Conservation (phyloP, 129 eudicot genomes). For the sunflower (Helianthus annuus) region HanXRQr2.0-SUNRISE NC_035433.2:132010857-132011356, state of each 20-base stretch:
- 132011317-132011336: background rate
- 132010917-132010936: no score
- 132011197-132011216: background rate
- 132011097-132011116: constrained; percentile 16
- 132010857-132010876: no score
- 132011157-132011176: background rate
- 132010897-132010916: no score
- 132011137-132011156: background rate
- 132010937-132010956: no score
- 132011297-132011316: background rate
- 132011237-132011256: background rate
- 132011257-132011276: constrained; percentile 7
- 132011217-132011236: constrained; percentile 11
- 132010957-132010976: no score
- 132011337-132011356: constrained; percentile 6
- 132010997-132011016: no score
- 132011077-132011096: background rate
- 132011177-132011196: constrained; percentile 16
- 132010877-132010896: no score
- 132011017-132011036: no score
- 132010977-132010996: no score
- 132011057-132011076: background rate
- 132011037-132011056: no score
- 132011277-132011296: background rate
- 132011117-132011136: constrained; percentile 7